These are phyloP conservation scores for Hanseniaspora uvarum DNA, from an alignment of 1,139 yeast species.

Conservation along the genomic window DNA sequence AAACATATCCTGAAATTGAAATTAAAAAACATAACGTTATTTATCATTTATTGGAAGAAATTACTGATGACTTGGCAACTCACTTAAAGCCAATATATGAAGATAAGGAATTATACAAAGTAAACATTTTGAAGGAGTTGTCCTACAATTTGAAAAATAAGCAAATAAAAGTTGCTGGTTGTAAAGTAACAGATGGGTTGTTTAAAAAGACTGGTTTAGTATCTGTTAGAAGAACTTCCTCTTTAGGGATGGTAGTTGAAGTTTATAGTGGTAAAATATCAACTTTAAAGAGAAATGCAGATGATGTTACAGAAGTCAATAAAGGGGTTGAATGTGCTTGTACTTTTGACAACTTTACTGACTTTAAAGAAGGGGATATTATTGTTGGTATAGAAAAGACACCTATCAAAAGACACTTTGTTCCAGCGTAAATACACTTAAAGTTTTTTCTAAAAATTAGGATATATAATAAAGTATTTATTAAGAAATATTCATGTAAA, in stretches of 20 bases:
- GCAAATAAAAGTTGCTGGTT: constrained; percentile 68
- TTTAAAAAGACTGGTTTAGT: constrained; percentile 52
- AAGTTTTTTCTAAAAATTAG: too few species aligned
- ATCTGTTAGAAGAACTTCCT: constrained; percentile 44
- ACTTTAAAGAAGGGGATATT: constrained; percentile 63
- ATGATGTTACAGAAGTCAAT: constrained; percentile 64
- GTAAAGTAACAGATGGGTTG: constrained; percentile 65
- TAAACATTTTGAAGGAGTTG: constrained; percentile 62
- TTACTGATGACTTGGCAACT: constrained; percentile 52
- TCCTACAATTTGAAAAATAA: constrained; percentile 49
- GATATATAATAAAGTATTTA: constrained; percentile 15
- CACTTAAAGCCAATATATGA: constrained; percentile 61
- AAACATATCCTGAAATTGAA: constrained; percentile 37
- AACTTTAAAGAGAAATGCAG: constrained; percentile 73
- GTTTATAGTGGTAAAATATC: constrained; percentile 61
- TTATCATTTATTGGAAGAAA: constrained; percentile 78
- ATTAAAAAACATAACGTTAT: constrained; percentile 67
- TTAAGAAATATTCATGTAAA: constrained; percentile 28
- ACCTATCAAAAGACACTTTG: constrained; percentile 58
- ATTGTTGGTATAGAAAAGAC: constrained; percentile 67
- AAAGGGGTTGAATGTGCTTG: constrained; percentile 91
- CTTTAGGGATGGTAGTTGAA: constrained; percentile 31
- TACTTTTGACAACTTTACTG: constrained; percentile 60
- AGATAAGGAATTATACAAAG: constrained; percentile 57
- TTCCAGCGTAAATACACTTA: constrained; percentile 23